Conservation (phyloP, 1,284 basidiomycete genomes). For the Wallemia mellicola region DNA sequence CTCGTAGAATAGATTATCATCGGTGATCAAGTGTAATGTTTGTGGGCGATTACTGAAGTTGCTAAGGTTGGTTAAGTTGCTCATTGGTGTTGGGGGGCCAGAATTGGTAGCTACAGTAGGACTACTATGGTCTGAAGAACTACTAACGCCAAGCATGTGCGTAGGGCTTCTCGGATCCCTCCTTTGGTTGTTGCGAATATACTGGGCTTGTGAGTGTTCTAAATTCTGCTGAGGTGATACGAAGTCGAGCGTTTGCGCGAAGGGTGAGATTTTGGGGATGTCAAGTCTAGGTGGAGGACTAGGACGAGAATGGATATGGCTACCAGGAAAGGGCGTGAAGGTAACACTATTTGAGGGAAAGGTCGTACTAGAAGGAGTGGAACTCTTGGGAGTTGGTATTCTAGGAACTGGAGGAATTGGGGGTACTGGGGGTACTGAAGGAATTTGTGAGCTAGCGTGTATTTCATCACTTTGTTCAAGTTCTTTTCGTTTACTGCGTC, state of each 20-base stretch:
- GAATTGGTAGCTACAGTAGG: not conserved
- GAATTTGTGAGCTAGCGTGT: no score
- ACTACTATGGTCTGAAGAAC: not conserved
- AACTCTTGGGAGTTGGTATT: not conserved
- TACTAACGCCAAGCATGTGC: not conserved
- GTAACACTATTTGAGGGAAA: not conserved
- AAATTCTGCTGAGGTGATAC: not conserved
- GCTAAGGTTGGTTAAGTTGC: not conserved
- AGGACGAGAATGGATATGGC: not conserved
- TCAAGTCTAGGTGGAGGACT: not conserved
- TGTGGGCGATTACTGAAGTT: not conserved
- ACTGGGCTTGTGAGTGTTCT: not conserved
- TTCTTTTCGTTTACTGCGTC: not conserved
- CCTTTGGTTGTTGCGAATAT: not conserved
- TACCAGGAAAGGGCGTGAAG: not conserved
- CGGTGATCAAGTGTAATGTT: not conserved
- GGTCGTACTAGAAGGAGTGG: not conserved
- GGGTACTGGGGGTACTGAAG: no score
- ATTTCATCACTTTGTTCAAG: no score
- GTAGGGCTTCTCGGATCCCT: not conserved
- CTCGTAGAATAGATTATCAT: not conserved
- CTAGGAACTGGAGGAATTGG: not conserved
- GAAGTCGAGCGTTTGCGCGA: not conserved
- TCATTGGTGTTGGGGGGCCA: not conserved
- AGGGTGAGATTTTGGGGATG: not conserved